Base-by-base conservation (phyloP, 352 stramenopile genomes). In the Thalassiosira mediterranea region DNA sequence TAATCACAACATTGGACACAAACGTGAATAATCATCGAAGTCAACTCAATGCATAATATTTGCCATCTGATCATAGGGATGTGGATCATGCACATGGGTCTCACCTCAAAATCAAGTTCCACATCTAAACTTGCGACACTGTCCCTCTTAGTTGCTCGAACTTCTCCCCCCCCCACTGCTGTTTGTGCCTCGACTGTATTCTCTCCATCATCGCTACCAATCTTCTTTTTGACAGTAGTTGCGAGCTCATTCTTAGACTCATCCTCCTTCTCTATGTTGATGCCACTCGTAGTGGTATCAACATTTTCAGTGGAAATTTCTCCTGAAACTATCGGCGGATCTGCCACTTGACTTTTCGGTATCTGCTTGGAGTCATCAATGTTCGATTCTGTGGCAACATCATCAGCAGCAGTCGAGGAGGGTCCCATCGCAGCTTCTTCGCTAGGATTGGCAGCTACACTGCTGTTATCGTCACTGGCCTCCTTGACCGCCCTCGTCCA, bases 401-500 rank as follows among this genome's bases (percentile, higher is more conserved):
- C 17, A 42, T 19, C 19, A 25, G 23, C 7, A 5, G 19, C 11
- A 17, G 13, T 23, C 11, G 32, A n/a, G 19, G 1, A 26, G 19
- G 0, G 21, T 44, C 11, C 0, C 25, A 23, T 15, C 10, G 19
- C 46, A 31, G 17, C 37, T 61, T 0, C 47, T 13, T 42, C 42
- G 37, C 13, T 25, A 40, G n/a, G n/a, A n/a, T n/a, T n/a, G n/a
- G 29, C 29, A 29, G 11, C 26, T 13, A 2, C 42, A 48, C 3
- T 28, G 44, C 40, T 13, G 21, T 42, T 28, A 44, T 13, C 67
- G 42, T 42, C 54, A 2, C 19, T 25, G n/a, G 44, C 68, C 34
- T 73, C 69, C 17, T 25, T 31, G 59, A 77, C 25, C 4, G 48
- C 38, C 29, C 31, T 19, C 29, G 28, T 28, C 58, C 65, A 82